Percentiles rank a stretch among this genome's conserved stretches.
Evolutionary conservation across 768 basidiomycete genomes (phyloP).

Genomic region (Calocybe gangraenosa): DNA sequence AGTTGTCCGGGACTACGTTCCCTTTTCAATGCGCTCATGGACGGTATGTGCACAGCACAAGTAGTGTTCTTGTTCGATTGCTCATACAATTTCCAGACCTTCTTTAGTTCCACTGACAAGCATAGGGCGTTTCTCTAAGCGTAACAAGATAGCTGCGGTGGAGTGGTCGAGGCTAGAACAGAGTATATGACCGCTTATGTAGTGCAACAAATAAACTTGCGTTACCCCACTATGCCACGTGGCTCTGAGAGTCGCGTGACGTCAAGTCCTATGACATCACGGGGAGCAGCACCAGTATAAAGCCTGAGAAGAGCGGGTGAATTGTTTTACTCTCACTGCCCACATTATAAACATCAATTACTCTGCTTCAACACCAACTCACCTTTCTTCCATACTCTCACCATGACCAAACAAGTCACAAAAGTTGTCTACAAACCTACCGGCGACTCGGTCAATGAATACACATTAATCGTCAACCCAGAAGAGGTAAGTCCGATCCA

Average conservation of each 20-base stretch:
- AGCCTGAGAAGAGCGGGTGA: slow-evolving; percentile 2
- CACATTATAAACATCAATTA: slow-evolving; percentile 1
- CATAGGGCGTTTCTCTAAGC: slow-evolving; percentile 10
- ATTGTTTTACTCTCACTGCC: slow-evolving; percentile 1
- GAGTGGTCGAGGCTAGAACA: slow-evolving; percentile 14
- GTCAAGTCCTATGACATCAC: slow-evolving; percentile 22
- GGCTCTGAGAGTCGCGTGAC: slow-evolving; percentile 25
- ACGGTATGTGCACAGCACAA: slow-evolving; percentile 39
- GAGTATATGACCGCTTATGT: neutral
- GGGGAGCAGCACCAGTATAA: slow-evolving; percentile 14
- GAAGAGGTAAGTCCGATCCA: slow-evolving; percentile 45
- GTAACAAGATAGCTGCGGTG: slow-evolving; percentile 4
- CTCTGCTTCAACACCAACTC: slow-evolving; percentile 13
- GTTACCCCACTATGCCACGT: slow-evolving; percentile 9
- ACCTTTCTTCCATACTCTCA: slow-evolving; percentile 3
- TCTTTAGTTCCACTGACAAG: slow-evolving; percentile 37
- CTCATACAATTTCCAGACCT: slow-evolving; percentile 25
- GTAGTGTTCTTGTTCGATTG: neutral
- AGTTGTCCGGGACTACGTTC: slow-evolving; percentile 68
- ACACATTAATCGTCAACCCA: slow-evolving; percentile 61
- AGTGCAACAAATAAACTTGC: neutral
- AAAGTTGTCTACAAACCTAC: slow-evolving; percentile 83
- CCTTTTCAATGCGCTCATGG: slow-evolving; percentile 99
- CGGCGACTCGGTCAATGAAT: slow-evolving; percentile 69
- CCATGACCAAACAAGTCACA: slow-evolving; percentile 46